Evolutionary conservation across 139 green algal genomes (phyloP), one percentile per base, ranked within the genome.

Genomic region (Ettlia oleoabundans): DNA sequence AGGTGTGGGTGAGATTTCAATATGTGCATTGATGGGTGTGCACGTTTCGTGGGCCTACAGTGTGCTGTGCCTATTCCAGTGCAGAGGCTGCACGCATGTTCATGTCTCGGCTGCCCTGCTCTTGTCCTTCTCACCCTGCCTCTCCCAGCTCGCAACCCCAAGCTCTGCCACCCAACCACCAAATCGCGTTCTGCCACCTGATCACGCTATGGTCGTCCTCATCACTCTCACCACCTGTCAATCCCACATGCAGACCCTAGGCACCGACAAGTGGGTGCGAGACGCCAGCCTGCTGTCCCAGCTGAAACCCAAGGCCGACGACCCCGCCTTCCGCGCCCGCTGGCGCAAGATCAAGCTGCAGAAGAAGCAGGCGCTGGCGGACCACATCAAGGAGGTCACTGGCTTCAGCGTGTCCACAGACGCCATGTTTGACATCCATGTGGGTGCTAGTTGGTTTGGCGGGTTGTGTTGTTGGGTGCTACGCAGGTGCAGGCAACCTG

Each of bases 341-440:
- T 99, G 97, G 97, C 77, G 65, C 38, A 90, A 53, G 5, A 89
- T 98, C 66, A 99, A 99, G 94, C 76, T 83, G 33, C 58, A 72
- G 2, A 92, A 91, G 86, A 99, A 99, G 93, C 53, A 88, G 42
- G 82, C 81, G n/a, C 88, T 97, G n/a, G 93, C 92, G 3, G 82
- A 72, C 0, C 92, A 93, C 53, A 88, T 99, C 69, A 88, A 93
- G 87, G 86, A 87, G 62, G 82, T 87, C 28, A 95, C 90, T 70
- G 96, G 94, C 80, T 87, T 96, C 55, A 85, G 92, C 58, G 88
- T 99, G 30, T 52, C 86, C 41, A 82, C 80, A 28, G 65, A 92
- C 69, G 85, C 93, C 35, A 92, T 99, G 91, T 99, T 97, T 77
- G 97, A 99, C 91, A 88, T 99, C 66, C 97, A 98, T 78, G 89